Evolutionary conservation across 352 stramenopile species (phyloP), one percentile per base, ranked within the genome.

Genomic region (Phytophthora litchii): DNA sequence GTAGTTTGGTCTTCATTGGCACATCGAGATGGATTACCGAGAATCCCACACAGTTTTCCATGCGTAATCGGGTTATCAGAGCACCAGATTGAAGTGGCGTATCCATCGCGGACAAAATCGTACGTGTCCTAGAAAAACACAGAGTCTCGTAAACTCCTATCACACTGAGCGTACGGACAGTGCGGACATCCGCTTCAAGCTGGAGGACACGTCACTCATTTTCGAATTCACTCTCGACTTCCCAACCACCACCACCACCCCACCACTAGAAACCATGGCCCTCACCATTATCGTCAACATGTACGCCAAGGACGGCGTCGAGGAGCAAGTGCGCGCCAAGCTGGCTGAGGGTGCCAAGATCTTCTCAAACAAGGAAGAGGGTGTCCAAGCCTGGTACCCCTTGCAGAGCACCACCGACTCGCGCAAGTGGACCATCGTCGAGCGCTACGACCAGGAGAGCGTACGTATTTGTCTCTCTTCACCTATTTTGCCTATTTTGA

Each of bases 341-440:
- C 44, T 67, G 20, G 38, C 17, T 25, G 59, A 67, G 19, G 43
- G 44, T 46, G 51, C 59, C 11, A 37, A 62, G 42, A 57, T 21
- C 13, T 57, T 53, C 37, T 41, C 45, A 11, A 34, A 34, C 51
- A 67, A 67, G 50, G 51, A 67, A 17, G 21, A 52, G 31, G 23
- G 45, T 23, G 45, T 62, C 36, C 31, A 62, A 36, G 45, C 44
- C 16, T 63, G 37, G 44, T 14, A 57, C 52, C 42, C 52, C 13
- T 35, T 67, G 36, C 59, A 62, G 44, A 52, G 31, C 38, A 41
- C 36, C 50, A 62, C 14, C 36, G 59, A 67, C 37, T 17, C 59
- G 16, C 52, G 51, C 52, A 67, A 67, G 44, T 67, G 59, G 59
- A 53, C 50, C n/a, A 59, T 67, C 43, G 45, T 61, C 40, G 43